These are phyloP conservation scores for Exutisphaerella laricina DNA, from an alignment of 2,329 filamentous ascomycete genomes.

Conservation along the genomic window DNA sequence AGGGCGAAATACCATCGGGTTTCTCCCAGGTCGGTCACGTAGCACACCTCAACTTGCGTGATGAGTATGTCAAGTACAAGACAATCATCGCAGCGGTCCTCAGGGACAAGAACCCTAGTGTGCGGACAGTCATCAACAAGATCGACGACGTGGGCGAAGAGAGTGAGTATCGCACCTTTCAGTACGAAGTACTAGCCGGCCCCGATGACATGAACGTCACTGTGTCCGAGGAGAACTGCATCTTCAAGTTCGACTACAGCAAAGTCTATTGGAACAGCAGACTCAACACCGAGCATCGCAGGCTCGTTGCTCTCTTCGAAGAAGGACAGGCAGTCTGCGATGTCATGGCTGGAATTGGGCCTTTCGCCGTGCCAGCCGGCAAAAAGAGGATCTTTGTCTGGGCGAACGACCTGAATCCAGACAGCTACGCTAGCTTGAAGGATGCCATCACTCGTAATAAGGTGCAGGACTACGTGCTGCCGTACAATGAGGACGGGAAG, in stretches of 20 bases:
- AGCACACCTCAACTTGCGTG: conserved; percentile 84
- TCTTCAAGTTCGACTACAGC: conserved; percentile 88
- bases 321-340: conserved; percentile 88
- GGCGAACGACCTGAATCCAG: conserved; percentile 95
- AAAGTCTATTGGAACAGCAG: conserved; percentile 98
- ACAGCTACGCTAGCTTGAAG: conserved; percentile 68
- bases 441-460: conserved; percentile 74
- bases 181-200: conserved; percentile 83
- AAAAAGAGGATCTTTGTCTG: conserved; percentile 88
- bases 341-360: conserved; percentile 95
- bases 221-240: conserved; percentile 73
- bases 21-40: conserved; percentile 90
- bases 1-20: conserved; percentile 75
- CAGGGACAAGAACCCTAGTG: conserved; percentile 76
- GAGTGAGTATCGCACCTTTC: conserved; percentile 85
- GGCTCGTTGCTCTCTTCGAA: conserved; percentile 69
- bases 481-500: conserved; percentile 77
- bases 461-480: conserved; percentile 63
- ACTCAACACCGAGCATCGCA: conserved; percentile 80
- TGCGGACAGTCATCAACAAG: conserved; percentile 95
- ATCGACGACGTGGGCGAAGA: conserved; percentile 78
- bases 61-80: conserved; percentile 79
- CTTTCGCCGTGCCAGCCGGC: conserved; percentile 87
- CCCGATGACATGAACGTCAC: conserved; percentile 77
- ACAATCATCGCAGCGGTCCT: conserved; percentile 77